A percentile compares a stretch with the other conserved stretches of the same genome.
Conservation (phyloP, 495 filamentous ascomycete genomes). For the Letharia columbiana region DNA sequence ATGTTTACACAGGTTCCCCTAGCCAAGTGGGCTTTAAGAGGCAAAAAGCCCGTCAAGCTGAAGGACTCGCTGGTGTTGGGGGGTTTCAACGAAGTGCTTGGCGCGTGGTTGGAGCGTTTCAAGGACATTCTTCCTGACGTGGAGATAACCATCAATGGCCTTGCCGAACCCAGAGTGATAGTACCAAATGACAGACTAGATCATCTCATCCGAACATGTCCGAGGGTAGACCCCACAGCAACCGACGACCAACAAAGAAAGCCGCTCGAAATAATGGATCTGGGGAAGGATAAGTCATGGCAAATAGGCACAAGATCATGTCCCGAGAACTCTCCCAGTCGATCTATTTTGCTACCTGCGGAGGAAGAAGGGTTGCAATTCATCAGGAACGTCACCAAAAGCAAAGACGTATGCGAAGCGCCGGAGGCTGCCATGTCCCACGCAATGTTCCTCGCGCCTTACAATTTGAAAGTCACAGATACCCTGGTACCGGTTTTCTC, state of each 20-base stretch:
- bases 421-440: slow-evolving; percentile 8
- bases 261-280: slow-evolving; percentile 28
- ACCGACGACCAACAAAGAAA: slow-evolving; percentile 21
- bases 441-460: slow-evolving; percentile 13
- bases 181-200: slow-evolving; percentile 7
- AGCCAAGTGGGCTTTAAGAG: slow-evolving; percentile 29
- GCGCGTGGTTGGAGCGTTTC: slow-evolving; percentile 2
- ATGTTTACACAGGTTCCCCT: slow-evolving; percentile 10
- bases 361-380: slow-evolving; percentile 6
- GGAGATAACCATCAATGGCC: slow-evolving; percentile 13
- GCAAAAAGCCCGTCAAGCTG: slow-evolving; percentile 2
- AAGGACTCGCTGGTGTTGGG: slow-evolving; percentile 7
- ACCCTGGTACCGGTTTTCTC: slow-evolving; percentile 34
- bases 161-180: slow-evolving; percentile 16
- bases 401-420: slow-evolving; percentile 10
- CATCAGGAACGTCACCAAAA: slow-evolving; percentile 3
- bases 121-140: slow-evolving; percentile 13
- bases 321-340: slow-evolving; percentile 12
- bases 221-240: not conserved
- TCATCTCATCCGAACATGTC: slow-evolving; percentile 13
- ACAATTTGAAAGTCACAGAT: slow-evolving; percentile 11
- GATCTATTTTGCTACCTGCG: not conserved
- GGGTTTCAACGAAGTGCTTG: not conserved
- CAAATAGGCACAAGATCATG: slow-evolving; percentile 12
- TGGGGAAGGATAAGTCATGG: slow-evolving; percentile 5